Evolutionary conservation across 805 yeast genomes (phyloP).

Genomic region (Cyberlindnera maclurae): DNA sequence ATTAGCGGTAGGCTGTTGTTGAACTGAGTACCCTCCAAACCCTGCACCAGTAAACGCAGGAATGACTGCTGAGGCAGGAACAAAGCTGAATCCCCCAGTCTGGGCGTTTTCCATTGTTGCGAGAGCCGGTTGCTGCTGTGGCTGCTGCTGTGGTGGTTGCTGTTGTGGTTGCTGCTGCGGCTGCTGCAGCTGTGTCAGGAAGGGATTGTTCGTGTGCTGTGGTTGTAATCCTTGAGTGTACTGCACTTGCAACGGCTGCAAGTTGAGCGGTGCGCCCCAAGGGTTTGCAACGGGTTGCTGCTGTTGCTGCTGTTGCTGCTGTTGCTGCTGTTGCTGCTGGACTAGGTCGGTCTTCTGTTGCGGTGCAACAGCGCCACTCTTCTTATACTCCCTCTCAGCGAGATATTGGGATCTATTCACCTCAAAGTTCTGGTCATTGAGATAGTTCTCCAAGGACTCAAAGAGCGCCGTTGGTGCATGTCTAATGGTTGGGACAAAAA

Average conservation of each 20-base stretch:
- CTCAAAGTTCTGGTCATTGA: constrained; percentile 82
- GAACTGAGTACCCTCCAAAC: constrained; percentile 42
- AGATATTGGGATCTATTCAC: constrained; percentile 69
- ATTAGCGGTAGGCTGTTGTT: constrained; percentile 25
- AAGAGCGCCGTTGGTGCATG: constrained; percentile 96
- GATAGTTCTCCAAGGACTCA: constrained; percentile 77
- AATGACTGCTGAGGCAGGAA: constrained; percentile 15
- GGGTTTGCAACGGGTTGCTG: constrained; percentile 9
- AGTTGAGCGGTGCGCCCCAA: constrained; percentile 11
- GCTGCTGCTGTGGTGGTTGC: constrained; percentile 18
- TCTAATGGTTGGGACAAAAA: constrained; percentile 90
- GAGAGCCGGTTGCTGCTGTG: constrained; percentile 14
- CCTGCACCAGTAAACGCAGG: constrained; percentile 48
- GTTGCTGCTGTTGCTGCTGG: constrained; percentile 17
- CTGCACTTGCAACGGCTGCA: constrained; percentile 14
- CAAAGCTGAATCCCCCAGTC: constrained; percentile 17
- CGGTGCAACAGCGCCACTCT: constrained; percentile 5
- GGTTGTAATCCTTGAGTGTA: constrained; percentile 12
- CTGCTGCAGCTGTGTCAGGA: constrained; percentile 12
- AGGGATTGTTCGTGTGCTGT: constrained; percentile 19
- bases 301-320: constrained; percentile 3
- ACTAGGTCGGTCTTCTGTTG: not conserved
- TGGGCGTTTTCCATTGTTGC: constrained; percentile 18
- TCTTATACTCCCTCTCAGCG: constrained; percentile 49
- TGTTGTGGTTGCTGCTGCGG: constrained; percentile 13